Conservation (phyloP, 495 filamentous ascomycete genomes). For the Neurospora sp. region DNA sequence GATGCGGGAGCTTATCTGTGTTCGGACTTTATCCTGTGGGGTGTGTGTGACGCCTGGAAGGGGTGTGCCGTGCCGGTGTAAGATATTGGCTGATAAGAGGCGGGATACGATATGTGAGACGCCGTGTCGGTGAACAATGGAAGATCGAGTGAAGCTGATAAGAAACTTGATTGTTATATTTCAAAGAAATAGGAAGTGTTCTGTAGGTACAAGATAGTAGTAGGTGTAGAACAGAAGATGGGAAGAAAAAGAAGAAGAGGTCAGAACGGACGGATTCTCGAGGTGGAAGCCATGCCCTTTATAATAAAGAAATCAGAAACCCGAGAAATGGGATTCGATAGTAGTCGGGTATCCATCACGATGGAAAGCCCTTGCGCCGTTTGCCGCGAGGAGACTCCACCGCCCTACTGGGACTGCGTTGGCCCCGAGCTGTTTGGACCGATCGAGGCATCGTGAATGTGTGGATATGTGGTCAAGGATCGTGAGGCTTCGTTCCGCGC, state of each 20-base stretch:
- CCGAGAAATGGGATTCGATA: not conserved
- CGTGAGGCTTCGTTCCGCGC: not conserved
- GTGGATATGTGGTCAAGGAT: not conserved
- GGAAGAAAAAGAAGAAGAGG: not conserved
- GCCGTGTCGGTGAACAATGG: not conserved
- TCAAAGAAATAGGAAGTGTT: not conserved
- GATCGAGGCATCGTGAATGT: not conserved
- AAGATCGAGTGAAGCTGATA: conserved; percentile 8
- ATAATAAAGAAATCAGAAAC: not conserved
- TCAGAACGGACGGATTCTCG: not conserved
- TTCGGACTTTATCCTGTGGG: not conserved
- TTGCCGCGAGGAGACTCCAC: not conserved
- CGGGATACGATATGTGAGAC: not conserved
- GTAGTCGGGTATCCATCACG: not conserved
- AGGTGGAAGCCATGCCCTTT: not conserved
- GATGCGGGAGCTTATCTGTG: not conserved
- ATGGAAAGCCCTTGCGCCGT: not conserved
- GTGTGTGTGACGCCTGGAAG: not conserved
- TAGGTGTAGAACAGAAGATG: not conserved
- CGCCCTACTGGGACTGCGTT: not conserved
- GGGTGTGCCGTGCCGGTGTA: not conserved
- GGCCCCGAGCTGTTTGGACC: not conserved
- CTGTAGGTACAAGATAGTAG: not conserved
- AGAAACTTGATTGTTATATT: not conserved
- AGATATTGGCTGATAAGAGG: conserved; percentile 5